Percentiles rank a stretch among this genome's conserved stretches.
Evolutionary conservation across 257 asterid species (phyloP).

Genomic region (Lithospermum erythrorhizon): DNA sequence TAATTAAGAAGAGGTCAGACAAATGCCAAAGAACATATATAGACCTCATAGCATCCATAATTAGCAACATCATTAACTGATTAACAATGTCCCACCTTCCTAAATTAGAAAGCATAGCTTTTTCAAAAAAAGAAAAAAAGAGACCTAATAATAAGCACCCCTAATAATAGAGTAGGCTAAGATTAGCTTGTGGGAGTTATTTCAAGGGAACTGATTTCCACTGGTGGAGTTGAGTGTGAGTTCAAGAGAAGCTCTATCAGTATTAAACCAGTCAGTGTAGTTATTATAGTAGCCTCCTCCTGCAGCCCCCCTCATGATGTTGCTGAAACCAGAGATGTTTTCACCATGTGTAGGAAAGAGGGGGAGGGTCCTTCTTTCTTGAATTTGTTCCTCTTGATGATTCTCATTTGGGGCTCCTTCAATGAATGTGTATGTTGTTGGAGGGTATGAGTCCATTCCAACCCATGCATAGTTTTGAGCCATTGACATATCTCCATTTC

Average conservation of each 20-base stretch:
- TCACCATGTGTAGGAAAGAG: slow-evolving; percentile 86
- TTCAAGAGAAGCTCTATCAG: slow-evolving; percentile 61
- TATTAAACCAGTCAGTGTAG: slow-evolving; percentile 10
- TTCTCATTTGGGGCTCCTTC: slow-evolving; percentile 47
- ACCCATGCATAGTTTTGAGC: slow-evolving; percentile 42
- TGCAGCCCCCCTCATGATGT: slow-evolving; percentile 2
- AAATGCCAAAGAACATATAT: too few species aligned
- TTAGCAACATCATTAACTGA: background rate
- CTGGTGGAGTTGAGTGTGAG: slow-evolving; percentile 70
- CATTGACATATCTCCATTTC: slow-evolving; percentile 22
- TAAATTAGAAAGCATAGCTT: background rate
- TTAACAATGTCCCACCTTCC: background rate
- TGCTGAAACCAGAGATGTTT: slow-evolving; percentile 18
- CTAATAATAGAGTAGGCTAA: too few species aligned
- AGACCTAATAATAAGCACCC: background rate
- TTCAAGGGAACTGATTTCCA: slow-evolving; percentile 23
- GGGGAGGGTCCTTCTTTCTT: slow-evolving; percentile 65
- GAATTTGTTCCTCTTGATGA: slow-evolving; percentile 23
- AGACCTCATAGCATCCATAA: background rate
- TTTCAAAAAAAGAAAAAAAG: background rate
- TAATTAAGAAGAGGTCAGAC: too few species aligned
- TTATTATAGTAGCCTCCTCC: slow-evolving; percentile 11
- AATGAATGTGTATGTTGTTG: slow-evolving; percentile 12
- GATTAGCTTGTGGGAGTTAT: too few species aligned
- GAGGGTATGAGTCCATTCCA: slow-evolving; percentile 35